These are phyloP conservation scores for Leccinum subrobustum DNA, from an alignment of 1,284 basidiomycete species.

Conservation along the genomic window DNA sequence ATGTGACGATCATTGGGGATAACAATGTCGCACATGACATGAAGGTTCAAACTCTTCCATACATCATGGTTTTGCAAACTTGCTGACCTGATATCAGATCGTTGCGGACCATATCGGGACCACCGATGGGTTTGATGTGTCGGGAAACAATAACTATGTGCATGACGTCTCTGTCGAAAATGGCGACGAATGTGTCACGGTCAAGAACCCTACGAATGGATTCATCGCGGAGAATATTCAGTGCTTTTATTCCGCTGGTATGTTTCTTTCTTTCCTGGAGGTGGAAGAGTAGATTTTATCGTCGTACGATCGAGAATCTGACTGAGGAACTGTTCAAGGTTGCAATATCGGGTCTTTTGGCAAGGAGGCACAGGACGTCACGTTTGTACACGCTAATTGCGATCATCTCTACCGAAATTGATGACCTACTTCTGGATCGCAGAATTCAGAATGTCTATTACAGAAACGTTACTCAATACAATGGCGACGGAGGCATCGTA, in stretches of 20 bases:
- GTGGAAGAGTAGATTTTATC: neutral
- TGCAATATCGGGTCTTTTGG: slow-evolving; percentile 22
- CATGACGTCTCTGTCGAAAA: slow-evolving; percentile 24
- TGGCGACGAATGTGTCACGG: slow-evolving; percentile 19
- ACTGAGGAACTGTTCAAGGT: slow-evolving; percentile 6
- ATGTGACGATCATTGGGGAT: slow-evolving; percentile 12
- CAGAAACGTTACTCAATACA: neutral
- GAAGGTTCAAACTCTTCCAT: slow-evolving; percentile 1
- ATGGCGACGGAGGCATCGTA: neutral
- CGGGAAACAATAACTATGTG: slow-evolving; percentile 15
- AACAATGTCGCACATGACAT: slow-evolving; percentile 14
- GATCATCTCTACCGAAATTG: neutral
- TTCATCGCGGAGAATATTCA: slow-evolving; percentile 15
- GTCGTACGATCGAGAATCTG: neutral
- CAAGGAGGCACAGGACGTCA: neutral
- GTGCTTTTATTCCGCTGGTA: slow-evolving; percentile 16
- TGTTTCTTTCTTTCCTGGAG: neutral
- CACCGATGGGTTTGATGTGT: slow-evolving; percentile 18
- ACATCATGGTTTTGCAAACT: neutral
- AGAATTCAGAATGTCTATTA: slow-evolving; percentile 13
- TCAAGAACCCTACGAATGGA: slow-evolving; percentile 16
- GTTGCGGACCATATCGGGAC: slow-evolving; percentile 17
- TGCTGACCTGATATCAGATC: slow-evolving; percentile 6
- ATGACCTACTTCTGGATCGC: neutral
- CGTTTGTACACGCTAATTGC: neutral